phyloP scores from a whole-genome alignment of 371 early-diverging fungal genomes.

The Rhizopus sp. region DNA sequence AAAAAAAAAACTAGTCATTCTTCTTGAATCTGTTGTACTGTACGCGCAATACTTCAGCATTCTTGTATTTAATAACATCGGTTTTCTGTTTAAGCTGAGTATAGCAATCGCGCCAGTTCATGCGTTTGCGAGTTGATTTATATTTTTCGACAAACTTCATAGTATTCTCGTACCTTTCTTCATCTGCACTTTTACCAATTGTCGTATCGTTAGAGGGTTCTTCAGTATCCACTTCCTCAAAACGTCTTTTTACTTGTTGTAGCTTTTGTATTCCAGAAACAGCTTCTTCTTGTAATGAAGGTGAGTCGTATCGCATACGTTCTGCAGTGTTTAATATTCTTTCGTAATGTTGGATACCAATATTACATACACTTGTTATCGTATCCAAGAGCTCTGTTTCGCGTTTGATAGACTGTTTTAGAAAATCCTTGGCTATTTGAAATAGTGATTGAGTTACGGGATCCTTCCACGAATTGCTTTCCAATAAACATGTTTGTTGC shows the following conservation, averaged over 20 bases:
- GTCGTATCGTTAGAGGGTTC: slow-evolving; percentile 19
- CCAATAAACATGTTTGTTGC: slow-evolving; percentile 16
- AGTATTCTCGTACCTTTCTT: slow-evolving; percentile 23
- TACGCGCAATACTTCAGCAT: slow-evolving; percentile 22
- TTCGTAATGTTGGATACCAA: slow-evolving; percentile 19
- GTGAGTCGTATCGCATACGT: slow-evolving; percentile 17
- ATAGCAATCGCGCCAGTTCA: slow-evolving; percentile 22
- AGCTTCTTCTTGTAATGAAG: slow-evolving; percentile 20
- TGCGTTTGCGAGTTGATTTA: slow-evolving; percentile 18
- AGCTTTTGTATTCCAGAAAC: slow-evolving; percentile 16
- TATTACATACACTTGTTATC: slow-evolving; percentile 18
- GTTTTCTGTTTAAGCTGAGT: slow-evolving; percentile 21
- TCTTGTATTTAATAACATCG: slow-evolving; percentile 24
- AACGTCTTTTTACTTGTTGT: slow-evolving; percentile 19
- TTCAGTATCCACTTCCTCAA: slow-evolving; percentile 16
- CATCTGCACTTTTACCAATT: slow-evolving; percentile 13
- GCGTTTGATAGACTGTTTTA: slow-evolving; percentile 17
- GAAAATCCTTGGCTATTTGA: slow-evolving; percentile 15
- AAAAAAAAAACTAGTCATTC: slow-evolving; percentile 12
- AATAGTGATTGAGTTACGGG: slow-evolving; percentile 14
- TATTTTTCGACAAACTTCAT: slow-evolving; percentile 18
- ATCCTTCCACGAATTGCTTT: slow-evolving; percentile 20
- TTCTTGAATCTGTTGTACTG: slow-evolving; percentile 17
- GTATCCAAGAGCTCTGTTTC: slow-evolving; percentile 21
- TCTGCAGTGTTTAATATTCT: slow-evolving; percentile 15